Conservation (phyloP, 106 monocot species). For the Iris macrosiphon region DNA sequence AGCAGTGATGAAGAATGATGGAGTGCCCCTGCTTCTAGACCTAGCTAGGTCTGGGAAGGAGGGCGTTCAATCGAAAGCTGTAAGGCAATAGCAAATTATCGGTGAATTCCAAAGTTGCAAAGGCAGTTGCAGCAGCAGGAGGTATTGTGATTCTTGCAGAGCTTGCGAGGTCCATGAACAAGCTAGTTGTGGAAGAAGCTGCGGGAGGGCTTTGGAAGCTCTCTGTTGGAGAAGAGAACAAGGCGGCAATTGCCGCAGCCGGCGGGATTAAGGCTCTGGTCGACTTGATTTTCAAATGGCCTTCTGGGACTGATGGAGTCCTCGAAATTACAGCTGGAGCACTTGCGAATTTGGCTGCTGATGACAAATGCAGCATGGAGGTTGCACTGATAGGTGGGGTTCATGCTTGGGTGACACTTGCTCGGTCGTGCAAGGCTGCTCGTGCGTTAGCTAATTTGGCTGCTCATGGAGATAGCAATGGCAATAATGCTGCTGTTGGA, state of each 20-base stretch:
- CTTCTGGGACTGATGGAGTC: slow-evolving; percentile 78
- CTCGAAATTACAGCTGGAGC: slow-evolving; percentile 98
- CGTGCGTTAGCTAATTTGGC: slow-evolving; percentile 96
- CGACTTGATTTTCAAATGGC: slow-evolving; percentile 94
- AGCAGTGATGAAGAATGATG: slow-evolving; percentile 79
- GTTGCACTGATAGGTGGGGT: slow-evolving; percentile 87
- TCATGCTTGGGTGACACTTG: slow-evolving; percentile 87
- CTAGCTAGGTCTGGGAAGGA: slow-evolving; percentile 81
- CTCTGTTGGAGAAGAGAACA: slow-evolving; percentile 98
- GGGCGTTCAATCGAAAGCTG: slow-evolving; percentile 86
- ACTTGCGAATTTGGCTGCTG: slow-evolving; percentile 95
- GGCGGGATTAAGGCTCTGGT: slow-evolving; percentile 96
- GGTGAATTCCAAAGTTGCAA: slow-evolving; percentile 95
- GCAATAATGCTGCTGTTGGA: slow-evolving; percentile 92
- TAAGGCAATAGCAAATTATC: slow-evolving; percentile 98
- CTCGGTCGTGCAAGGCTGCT: slow-evolving; percentile 92
- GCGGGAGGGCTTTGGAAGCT: slow-evolving; percentile 99
- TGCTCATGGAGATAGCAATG: slow-evolving; percentile 97
- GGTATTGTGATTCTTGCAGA: slow-evolving; percentile 74
- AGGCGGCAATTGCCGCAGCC: slow-evolving; percentile 84
- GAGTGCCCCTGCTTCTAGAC: slow-evolving; percentile 69
- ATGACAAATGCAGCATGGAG: slow-evolving; percentile 97
- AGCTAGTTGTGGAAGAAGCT: slow-evolving; percentile 94
- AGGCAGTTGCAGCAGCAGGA: slow-evolving; percentile 89
- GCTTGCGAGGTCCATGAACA: slow-evolving; percentile 85